Evolutionary conservation across 2,329 filamentous ascomycete genomes (phyloP).

Genomic region (Ophiostoma quercus): DNA sequence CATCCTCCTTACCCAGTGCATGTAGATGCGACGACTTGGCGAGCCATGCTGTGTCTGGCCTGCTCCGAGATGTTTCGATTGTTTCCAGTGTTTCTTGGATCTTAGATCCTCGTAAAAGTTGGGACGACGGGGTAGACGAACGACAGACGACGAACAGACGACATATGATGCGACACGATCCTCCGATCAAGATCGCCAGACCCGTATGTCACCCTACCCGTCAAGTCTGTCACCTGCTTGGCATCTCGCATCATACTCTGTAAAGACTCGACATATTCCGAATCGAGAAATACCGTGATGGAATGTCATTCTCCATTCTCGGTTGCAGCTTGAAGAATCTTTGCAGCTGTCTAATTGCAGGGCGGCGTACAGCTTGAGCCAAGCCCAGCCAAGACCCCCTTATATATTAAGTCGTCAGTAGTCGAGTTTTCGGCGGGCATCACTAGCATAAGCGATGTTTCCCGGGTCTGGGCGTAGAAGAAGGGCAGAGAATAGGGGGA

Average conservation of each 20-base stretch:
- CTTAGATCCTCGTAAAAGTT: not conserved
- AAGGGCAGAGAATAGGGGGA: not conserved
- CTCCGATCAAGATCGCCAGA: not conserved
- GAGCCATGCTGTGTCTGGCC: not conserved
- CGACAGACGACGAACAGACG: not conserved
- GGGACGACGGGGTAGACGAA: not conserved
- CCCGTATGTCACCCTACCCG: not conserved
- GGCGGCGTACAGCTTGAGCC: not conserved
- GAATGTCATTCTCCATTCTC: not conserved
- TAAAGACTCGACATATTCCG: no score
- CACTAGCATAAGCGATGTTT: constrained; percentile 7
- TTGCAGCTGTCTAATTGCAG: not conserved
- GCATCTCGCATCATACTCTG: not conserved
- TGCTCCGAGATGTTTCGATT: not conserved
- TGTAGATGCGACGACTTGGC: not conserved
- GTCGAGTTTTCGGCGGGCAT: not conserved
- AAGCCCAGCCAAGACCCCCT: not conserved
- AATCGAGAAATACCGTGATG: no score
- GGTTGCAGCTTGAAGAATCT: not conserved
- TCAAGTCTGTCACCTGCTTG: constrained; percentile 3
- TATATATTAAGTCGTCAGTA: not conserved
- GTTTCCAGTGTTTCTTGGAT: not conserved
- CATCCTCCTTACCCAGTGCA: not conserved
- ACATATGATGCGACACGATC: not conserved
- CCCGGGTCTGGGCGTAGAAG: not conserved